A percentile compares a stretch with the other conserved stretches of the same genome.
Conservation (phyloP, 2,329 filamentous ascomycete genomes). For the Hysterium pulicare region DNA sequence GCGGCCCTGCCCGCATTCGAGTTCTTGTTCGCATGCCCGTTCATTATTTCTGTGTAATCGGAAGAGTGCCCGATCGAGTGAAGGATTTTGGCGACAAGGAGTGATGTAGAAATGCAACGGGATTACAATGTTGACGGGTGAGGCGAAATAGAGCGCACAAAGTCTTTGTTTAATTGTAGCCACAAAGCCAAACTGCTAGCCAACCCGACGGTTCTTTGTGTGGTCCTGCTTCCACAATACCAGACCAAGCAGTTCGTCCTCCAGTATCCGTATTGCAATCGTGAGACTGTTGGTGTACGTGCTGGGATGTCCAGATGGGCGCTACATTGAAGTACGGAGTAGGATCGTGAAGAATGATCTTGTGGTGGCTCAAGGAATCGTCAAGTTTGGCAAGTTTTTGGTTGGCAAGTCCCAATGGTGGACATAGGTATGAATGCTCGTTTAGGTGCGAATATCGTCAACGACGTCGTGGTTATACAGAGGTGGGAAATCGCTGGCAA, state of each 20-base stretch:
- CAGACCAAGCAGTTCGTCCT: slow-evolving; percentile 8
- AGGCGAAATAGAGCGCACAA: slow-evolving; percentile 3
- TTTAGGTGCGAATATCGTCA: background rate
- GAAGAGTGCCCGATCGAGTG: background rate
- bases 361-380: background rate
- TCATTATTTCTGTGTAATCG: background rate
- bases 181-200: background rate
- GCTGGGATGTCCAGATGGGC: background rate
- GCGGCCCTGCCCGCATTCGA: slow-evolving; percentile 7
- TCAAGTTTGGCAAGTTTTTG: background rate
- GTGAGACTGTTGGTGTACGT: background rate
- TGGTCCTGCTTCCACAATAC: slow-evolving; percentile 5
- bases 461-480: slow-evolving; percentile 17
- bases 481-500: slow-evolving; percentile 34
- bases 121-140: slow-evolving; percentile 1
- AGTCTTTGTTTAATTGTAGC: slow-evolving; percentile 10
- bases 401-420: background rate
- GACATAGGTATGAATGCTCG: background rate
- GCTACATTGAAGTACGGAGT: background rate
- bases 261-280: background rate
- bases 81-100: background rate
- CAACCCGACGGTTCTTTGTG: slow-evolving; percentile 4
- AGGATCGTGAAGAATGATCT: background rate
- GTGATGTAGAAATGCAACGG: background rate
- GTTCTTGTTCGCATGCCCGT: background rate